Evolutionary conservation across 352 stramenopile species (phyloP), one percentile per base, ranked within the genome.

Genomic region (Pythium plurisporium): DNA sequence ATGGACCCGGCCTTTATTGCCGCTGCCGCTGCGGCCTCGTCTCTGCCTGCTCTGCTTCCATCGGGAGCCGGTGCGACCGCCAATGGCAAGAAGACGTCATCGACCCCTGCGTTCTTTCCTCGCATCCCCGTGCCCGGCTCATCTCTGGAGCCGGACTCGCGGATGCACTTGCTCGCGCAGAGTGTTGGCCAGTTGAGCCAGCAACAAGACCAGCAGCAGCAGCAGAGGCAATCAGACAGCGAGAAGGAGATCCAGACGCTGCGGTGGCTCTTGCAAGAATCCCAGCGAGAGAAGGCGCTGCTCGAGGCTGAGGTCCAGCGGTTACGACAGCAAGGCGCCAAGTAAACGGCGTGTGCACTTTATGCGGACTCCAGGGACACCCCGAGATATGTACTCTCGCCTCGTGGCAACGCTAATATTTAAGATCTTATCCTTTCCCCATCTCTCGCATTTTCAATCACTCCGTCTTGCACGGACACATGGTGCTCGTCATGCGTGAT

Each of bases 141-240:
- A 23, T 22, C 42, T 41, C 42, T 40, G 56, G 59, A 64, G 12
- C 55, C 66, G 25, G 66, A 82, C 50, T 9, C 11, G n/a, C 76
- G 76, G 62, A 89, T 87, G 79, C 79, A 89, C 48, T 41, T 89
- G 55, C 60, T 89, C 14, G 75, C 70, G 5, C 73, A 87, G 58
- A 72, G 76, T 20, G 75, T 77, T 0, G 74, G 74, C 3, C 76
- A 83, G 26, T 40, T 87, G 58, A 89, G 76, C 68, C 78, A 87
- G 57, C 76, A 89, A 48, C 65, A 83, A 43, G 55, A 68, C 33
- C 54, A 63, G 34, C 53, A 59, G 34, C 27, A 31, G 26, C 37
- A 57, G 23, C 53, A 58, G 5, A 44, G 40, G 63, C 80, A 62
- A 29, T 27, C 72, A 3, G 79, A 85, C n/a, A 43, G 57, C 56